phyloP scores from a whole-genome alignment of 768 basidiomycete genomes.

The Royoungia palumana region DNA sequence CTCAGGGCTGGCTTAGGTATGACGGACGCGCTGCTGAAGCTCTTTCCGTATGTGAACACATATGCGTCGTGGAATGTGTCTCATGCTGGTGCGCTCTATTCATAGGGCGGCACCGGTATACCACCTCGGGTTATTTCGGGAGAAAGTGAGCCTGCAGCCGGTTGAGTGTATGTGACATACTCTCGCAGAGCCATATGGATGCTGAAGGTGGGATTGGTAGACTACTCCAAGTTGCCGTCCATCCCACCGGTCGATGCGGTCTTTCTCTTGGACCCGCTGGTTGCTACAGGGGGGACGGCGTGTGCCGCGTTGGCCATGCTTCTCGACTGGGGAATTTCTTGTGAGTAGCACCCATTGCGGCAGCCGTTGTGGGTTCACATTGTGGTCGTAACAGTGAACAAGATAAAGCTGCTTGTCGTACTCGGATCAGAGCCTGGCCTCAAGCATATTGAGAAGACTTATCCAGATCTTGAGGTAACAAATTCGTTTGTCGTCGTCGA shows the following conservation, averaged over 20 bases:
- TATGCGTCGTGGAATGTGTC: neutral
- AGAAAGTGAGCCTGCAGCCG: constrained; percentile 83
- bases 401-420: constrained; percentile 80
- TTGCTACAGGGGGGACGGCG: constrained; percentile 93
- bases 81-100: constrained; percentile 1
- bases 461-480: constrained; percentile 77
- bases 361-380: neutral
- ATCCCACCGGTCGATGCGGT: constrained; percentile 74
- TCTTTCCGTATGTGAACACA: constrained; percentile 69
- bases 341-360: constrained; percentile 36
- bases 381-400: constrained; percentile 45
- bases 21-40: constrained; percentile 79
- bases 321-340: constrained; percentile 73
- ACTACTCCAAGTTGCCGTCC: constrained; percentile 87
- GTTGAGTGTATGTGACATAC: constrained; percentile 69
- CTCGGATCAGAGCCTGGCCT: constrained; percentile 79
- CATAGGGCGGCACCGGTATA: constrained; percentile 79
- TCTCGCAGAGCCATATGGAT: neutral
- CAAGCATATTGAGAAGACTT: constrained; percentile 55
- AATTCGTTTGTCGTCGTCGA: neutral
- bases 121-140: constrained; percentile 86
- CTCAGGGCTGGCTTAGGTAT: constrained; percentile 92
- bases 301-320: constrained; percentile 86
- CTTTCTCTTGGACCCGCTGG: constrained; percentile 87
- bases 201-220: constrained; percentile 37